phyloP scores from a whole-genome alignment of 345 rosid species.

The Gossypium stocksii region DNA sequence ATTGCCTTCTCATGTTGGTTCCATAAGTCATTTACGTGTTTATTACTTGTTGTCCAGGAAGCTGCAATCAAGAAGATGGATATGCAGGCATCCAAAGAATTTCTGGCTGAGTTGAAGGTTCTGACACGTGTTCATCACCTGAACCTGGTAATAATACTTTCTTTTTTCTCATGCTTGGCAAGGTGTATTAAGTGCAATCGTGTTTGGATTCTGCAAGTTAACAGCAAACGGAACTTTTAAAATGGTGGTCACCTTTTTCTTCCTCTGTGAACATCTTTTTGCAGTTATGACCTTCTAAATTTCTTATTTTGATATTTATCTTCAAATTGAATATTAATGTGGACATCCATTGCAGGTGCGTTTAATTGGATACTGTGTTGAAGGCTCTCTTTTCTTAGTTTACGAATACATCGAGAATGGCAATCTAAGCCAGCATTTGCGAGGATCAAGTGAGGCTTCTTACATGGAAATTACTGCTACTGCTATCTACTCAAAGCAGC shows the following conservation, averaged over 20 bases:
- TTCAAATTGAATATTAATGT: constrained; percentile 2
- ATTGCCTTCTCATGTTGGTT: constrained; percentile 1
- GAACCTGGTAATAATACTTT: constrained; percentile 63
- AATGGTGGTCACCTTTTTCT: neutral
- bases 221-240: neutral
- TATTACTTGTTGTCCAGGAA: constrained; percentile 45
- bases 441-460: constrained; percentile 60
- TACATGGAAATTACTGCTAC: constrained; percentile 1
- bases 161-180: neutral
- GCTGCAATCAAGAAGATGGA: constrained; percentile 99
- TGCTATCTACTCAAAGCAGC: constrained; percentile 10
- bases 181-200: neutral
- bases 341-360: constrained; percentile 54
- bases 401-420: constrained; percentile 93
- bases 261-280: neutral
- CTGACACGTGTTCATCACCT: constrained; percentile 90
- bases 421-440: constrained; percentile 86
- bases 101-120: constrained; percentile 88
- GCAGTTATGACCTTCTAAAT: neutral
- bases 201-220: neutral
- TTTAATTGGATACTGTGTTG: constrained; percentile 88
- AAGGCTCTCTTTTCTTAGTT: constrained; percentile 84
- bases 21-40: constrained; percentile 1
- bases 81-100: constrained; percentile 91
- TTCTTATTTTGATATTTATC: neutral